These are phyloP conservation scores for Vigna trinervia DNA, from an alignment of 306 rosid species.

Conservation along the genomic window DNA sequence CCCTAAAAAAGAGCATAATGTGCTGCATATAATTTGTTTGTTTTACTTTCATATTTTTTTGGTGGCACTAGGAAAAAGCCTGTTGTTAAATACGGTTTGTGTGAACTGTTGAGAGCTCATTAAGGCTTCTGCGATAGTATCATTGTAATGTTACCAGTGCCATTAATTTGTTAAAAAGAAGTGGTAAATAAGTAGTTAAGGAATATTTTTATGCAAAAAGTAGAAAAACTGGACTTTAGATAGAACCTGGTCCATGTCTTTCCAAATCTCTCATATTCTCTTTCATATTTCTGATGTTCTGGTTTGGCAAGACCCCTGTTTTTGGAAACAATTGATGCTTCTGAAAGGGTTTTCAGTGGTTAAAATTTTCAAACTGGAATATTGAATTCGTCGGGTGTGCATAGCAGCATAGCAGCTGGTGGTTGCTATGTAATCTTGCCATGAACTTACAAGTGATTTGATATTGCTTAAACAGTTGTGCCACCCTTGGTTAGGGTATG, in stretches of 20 bases:
- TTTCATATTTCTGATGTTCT: constrained; percentile 24
- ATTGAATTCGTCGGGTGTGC: not conserved
- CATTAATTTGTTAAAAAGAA: constrained; percentile 9
- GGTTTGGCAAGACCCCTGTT: constrained; percentile 20
- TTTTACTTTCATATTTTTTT: constrained; percentile 11
- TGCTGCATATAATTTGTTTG: constrained; percentile 19
- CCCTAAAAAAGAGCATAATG: not conserved
- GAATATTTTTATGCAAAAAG: no score
- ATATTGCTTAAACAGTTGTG: constrained; percentile 8
- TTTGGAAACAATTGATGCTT: constrained; percentile 5
- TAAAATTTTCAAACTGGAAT: constrained; percentile 13
- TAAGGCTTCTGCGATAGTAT: constrained; percentile 8
- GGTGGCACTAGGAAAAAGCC: not conserved
- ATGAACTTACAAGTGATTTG: not conserved
- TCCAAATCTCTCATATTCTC: constrained; percentile 32
- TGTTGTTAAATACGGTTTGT: not conserved
- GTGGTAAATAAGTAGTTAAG: not conserved
- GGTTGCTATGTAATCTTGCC: not conserved
- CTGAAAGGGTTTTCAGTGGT: not conserved
- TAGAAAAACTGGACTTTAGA: not conserved
- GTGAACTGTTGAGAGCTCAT: constrained; percentile 24
- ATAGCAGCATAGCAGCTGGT: not conserved
- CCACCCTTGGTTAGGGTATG: constrained; percentile 6
- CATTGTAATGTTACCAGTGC: not conserved
- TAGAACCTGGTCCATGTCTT: constrained; percentile 5